A percentile compares a stretch with the other conserved stretches of the same genome.
These are phyloP conservation scores for Ciborinia camelliae DNA, from an alignment of 2,329 filamentous ascomycete genomes.

Conservation along the genomic window DNA sequence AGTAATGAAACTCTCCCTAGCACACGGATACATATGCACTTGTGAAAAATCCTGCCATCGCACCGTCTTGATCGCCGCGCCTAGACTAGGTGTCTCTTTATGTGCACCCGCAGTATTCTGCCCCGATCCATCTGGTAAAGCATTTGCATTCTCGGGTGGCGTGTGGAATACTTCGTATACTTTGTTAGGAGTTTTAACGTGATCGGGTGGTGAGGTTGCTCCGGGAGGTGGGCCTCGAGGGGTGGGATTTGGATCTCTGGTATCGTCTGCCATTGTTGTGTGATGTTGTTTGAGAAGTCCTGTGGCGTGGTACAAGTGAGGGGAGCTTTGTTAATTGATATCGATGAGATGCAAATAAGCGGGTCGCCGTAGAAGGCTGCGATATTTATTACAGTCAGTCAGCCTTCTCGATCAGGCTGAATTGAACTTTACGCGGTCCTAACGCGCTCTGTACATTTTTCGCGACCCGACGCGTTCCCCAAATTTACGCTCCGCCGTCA, in stretches of 20 bases:
- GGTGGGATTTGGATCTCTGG: slow-evolving; percentile 31
- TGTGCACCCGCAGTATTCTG: slow-evolving; percentile 37
- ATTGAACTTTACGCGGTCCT: slow-evolving; percentile 10
- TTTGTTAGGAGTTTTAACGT: slow-evolving; percentile 39
- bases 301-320: neutral
- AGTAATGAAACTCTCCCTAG: slow-evolving; percentile 74
- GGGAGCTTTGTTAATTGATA: slow-evolving; percentile 13
- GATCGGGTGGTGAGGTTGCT: slow-evolving; percentile 37
- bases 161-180: slow-evolving; percentile 43
- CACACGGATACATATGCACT: slow-evolving; percentile 77
- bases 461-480: slow-evolving; percentile 13
- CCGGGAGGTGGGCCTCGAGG: slow-evolving; percentile 39
- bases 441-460: slow-evolving; percentile 9
- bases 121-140: slow-evolving; percentile 36
- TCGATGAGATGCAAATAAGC: neutral
- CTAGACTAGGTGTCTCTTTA: slow-evolving; percentile 42
- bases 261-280: slow-evolving; percentile 38
- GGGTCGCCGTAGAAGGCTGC: slow-evolving; percentile 14
- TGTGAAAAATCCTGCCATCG: slow-evolving; percentile 65
- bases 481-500: slow-evolving; percentile 4
- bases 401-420: slow-evolving; percentile 4
- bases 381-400: neutral
- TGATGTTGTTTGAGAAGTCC: neutral
- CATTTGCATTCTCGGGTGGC: slow-evolving; percentile 35
- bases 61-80: slow-evolving; percentile 64